Conservation (phyloP, 495 filamentous ascomycete species). For the Immersiella caudata region DNA sequence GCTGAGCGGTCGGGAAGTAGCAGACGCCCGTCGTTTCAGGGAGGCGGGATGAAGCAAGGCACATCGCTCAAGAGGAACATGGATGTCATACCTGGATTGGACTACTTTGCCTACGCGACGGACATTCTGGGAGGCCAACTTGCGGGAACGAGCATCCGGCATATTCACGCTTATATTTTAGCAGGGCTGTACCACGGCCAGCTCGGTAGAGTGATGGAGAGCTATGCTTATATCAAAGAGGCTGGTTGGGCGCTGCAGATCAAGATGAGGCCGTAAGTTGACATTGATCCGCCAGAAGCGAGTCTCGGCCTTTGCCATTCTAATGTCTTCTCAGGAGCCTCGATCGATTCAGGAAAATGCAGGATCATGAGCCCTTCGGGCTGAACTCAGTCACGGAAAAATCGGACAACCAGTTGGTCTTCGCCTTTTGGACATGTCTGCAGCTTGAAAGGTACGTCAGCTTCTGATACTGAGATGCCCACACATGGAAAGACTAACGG, state of each 20-base stretch:
- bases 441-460: slow-evolving; percentile 81
- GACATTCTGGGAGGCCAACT: slow-evolving; percentile 82
- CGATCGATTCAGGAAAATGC: slow-evolving; percentile 44
- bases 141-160: slow-evolving; percentile 74
- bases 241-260: slow-evolving; percentile 77
- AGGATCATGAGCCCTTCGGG: slow-evolving; percentile 27
- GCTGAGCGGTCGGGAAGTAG: slow-evolving; percentile 44
- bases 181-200: slow-evolving; percentile 90
- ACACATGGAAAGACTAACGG: slow-evolving; percentile 1
- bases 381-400: slow-evolving; percentile 38
- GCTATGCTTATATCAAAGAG: slow-evolving; percentile 81
- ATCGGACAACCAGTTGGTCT: slow-evolving; percentile 62
- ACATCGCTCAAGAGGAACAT: slow-evolving; percentile 62
- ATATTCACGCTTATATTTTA: slow-evolving; percentile 84
- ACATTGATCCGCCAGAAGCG: no score
- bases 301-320: background rate
- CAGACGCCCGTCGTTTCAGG: slow-evolving; percentile 49
- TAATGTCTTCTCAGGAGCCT: slow-evolving; percentile 40
- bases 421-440: slow-evolving; percentile 92
- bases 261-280: slow-evolving; percentile 72
- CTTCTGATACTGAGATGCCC: background rate
- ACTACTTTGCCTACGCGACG: slow-evolving; percentile 83
- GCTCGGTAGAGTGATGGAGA: slow-evolving; percentile 83
- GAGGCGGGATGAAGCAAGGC: slow-evolving; percentile 29
- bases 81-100: slow-evolving; percentile 86